Percentiles rank a stretch among this genome's conserved stretches.
Evolutionary conservation across 1,284 basidiomycete species (phyloP).

Genomic region (Leccinum solheimii): DNA sequence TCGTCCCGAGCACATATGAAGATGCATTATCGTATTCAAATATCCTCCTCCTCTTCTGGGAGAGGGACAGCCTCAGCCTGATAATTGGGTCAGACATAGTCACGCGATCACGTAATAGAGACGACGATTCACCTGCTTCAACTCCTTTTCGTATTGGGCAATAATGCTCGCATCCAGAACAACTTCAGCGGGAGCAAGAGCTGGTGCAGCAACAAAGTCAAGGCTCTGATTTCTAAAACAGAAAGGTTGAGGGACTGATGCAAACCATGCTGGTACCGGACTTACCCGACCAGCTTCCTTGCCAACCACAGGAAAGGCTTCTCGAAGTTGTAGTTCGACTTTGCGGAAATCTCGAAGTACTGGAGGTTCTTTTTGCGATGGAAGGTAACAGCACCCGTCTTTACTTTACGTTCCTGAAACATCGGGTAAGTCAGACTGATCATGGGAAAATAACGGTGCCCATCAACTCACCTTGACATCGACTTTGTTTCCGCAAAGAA

Average conservation of each 20-base stretch:
- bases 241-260: background rate
- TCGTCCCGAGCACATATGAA: conserved; percentile 24
- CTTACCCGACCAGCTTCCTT: conserved; percentile 94
- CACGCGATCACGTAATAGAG: background rate
- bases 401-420: conserved; percentile 96
- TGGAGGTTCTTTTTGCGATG: conserved; percentile 99
- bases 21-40: conserved; percentile 42
- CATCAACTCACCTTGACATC: conserved; percentile 86
- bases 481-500: conserved; percentile 99
- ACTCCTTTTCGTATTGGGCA: conserved; percentile 81
- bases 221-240: conserved; percentile 73
- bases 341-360: conserved; percentile 99
- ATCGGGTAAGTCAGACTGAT: conserved; percentile 9
- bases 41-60: conserved; percentile 79
- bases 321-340: conserved; percentile 99
- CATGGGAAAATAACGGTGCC: background rate
- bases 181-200: conserved; percentile 94
- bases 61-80: conserved; percentile 76
- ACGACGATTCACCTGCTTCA: conserved; percentile 55
- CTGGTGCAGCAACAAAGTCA: conserved; percentile 96
- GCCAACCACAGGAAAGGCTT: conserved; percentile 99
- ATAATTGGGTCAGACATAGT: conserved; percentile 11
- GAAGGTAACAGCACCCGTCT: conserved; percentile 98
- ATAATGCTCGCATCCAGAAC: conserved; percentile 81
- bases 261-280: conserved; percentile 12